Conservation (phyloP, 306 rosid species). For the Mimosa bimucronata region DNA sequence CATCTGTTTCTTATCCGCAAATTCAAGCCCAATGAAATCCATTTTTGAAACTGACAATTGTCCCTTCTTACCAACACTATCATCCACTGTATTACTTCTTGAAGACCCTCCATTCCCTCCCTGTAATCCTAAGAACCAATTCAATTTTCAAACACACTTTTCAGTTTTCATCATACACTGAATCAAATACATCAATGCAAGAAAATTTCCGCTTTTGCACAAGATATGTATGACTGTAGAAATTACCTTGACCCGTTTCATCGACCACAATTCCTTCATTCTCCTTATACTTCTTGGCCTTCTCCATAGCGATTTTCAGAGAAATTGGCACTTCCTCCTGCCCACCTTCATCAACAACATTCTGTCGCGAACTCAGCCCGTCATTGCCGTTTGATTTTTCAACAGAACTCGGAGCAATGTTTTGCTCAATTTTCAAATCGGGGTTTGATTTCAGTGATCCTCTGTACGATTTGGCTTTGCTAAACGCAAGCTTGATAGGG, state of each 20-base stretch:
- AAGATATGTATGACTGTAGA: slow-evolving; percentile 5
- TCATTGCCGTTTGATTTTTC: slow-evolving; percentile 25
- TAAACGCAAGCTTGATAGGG: slow-evolving; percentile 70
- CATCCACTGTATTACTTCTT: slow-evolving; percentile 34
- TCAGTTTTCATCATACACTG: slow-evolving; percentile 14
- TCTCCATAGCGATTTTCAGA: slow-evolving; percentile 63
- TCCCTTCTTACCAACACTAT: slow-evolving; percentile 54
- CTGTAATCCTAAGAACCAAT: slow-evolving; percentile 50
- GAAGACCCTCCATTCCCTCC: slow-evolving; percentile 35
- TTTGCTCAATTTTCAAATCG: slow-evolving; percentile 38
- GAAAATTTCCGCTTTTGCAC: slow-evolving; percentile 18
- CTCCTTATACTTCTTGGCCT: slow-evolving; percentile 57
- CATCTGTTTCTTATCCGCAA: slow-evolving; percentile 81
- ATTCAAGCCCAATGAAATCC: slow-evolving; percentile 83
- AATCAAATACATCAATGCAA: background rate
- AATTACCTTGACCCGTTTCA: slow-evolving; percentile 49
- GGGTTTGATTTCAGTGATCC: slow-evolving; percentile 37
- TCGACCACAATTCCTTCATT: slow-evolving; percentile 36
- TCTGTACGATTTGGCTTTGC: slow-evolving; percentile 66
- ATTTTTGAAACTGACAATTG: slow-evolving; percentile 68
- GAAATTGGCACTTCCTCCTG: slow-evolving; percentile 52
- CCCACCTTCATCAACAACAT: slow-evolving; percentile 24
- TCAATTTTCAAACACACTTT: slow-evolving; percentile 24
- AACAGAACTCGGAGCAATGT: slow-evolving; percentile 29
- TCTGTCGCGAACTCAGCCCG: slow-evolving; percentile 23